phyloP scores from a whole-genome alignment of 73 alveolate genomes.

The Paramecium primaurelia region DNA sequence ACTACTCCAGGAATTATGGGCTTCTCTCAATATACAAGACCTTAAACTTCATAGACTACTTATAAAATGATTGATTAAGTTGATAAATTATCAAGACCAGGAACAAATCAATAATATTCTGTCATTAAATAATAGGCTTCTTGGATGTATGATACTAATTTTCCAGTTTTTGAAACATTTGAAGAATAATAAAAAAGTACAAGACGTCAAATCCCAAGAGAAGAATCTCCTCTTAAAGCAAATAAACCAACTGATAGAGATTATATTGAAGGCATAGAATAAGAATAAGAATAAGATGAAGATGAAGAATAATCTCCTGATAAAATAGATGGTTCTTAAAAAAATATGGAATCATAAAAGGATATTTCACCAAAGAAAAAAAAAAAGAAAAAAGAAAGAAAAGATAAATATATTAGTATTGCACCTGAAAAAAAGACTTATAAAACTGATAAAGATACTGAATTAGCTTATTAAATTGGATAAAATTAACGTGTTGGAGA shows the following conservation, averaged over 20 bases:
- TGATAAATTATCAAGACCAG: not conserved
- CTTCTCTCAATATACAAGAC: not conserved
- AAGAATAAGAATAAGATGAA: not conserved
- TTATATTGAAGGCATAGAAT: not conserved
- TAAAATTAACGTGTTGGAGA: not conserved
- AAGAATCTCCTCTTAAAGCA: conserved; percentile 38
- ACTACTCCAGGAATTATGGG: not conserved
- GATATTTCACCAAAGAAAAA: not conserved
- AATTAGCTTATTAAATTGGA: conserved; percentile 13
- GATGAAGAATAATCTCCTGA: not conserved
- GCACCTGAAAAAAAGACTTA: not conserved
- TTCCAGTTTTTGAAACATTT: conserved; percentile 6
- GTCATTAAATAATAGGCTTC: not conserved
- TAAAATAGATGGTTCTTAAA: not conserved
- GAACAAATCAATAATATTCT: not conserved
- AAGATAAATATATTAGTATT: not conserved
- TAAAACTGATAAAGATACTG: conserved; percentile 17
- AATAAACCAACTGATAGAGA: not conserved
- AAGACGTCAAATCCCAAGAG: not conserved
- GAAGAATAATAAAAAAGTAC: conserved; percentile 2
- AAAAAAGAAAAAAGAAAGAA: not conserved
- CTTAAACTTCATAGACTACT: conserved; percentile 30
- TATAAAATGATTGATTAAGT: conserved; percentile 36
- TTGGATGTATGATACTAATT: conserved; percentile 5
- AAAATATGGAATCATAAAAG: not conserved